These are phyloP conservation scores for Thermoascus crustaceus DNA, from an alignment of 2,329 filamentous ascomycete species.

Conservation along the genomic window DNA sequence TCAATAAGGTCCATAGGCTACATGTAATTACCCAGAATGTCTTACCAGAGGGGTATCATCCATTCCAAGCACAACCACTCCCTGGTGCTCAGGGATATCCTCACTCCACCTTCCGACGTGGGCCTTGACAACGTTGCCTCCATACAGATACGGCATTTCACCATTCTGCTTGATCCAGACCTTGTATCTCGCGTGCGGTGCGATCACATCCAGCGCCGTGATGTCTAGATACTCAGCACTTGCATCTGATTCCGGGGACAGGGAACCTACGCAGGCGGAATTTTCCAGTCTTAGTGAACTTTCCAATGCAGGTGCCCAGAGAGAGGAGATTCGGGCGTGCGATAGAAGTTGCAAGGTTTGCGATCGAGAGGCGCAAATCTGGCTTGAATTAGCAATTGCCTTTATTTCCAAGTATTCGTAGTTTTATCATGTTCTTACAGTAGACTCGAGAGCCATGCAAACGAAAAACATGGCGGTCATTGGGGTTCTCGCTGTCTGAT, in stretches of 20 bases:
- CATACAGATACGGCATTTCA: slow-evolving; percentile 95
- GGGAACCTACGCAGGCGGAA: slow-evolving; percentile 90
- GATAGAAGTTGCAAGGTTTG: slow-evolving; percentile 83
- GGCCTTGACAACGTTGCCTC: slow-evolving; percentile 77
- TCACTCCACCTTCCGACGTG: slow-evolving; percentile 79
- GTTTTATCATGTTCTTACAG: no score
- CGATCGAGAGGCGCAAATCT: slow-evolving; percentile 79
- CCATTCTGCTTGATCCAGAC: slow-evolving; percentile 95
- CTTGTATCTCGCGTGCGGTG: slow-evolving; percentile 89
- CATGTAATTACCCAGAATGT: slow-evolving; percentile 1
- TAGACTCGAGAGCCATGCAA: slow-evolving; percentile 77
- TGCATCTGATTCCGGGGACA: no score
- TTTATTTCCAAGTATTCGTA: no score
- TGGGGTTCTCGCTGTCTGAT: slow-evolving; percentile 56
- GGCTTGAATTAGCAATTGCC: no score
- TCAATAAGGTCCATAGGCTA: slow-evolving; percentile 2
- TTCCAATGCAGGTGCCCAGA: slow-evolving; percentile 83
- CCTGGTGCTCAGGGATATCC: slow-evolving; percentile 88
- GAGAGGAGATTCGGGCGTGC: slow-evolving; percentile 74
- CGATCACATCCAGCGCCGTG: slow-evolving; percentile 76
- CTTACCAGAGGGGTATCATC: slow-evolving; percentile 68
- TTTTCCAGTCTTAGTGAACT: slow-evolving; percentile 94
- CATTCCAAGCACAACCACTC: slow-evolving; percentile 84
- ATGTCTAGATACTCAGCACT: no score
- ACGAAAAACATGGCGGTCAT: slow-evolving; percentile 79